Conservation (phyloP, 2,329 filamentous ascomycete species). For the Coniochaeta ligniaria region DNA sequence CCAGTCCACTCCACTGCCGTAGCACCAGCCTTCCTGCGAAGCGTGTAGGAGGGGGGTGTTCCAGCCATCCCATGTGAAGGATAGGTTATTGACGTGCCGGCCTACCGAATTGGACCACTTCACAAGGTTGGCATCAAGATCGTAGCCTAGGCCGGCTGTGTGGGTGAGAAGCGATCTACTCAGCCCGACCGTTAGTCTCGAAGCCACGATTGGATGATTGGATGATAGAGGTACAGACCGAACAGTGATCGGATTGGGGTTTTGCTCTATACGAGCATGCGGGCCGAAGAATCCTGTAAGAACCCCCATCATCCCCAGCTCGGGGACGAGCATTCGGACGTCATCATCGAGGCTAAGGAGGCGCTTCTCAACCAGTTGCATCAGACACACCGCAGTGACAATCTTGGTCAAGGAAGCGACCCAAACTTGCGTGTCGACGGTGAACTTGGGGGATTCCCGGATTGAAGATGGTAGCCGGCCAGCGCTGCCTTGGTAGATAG, state of each 20-base stretch:
- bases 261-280: slow-evolving; percentile 28
- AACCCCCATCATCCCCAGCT: slow-evolving; percentile 22
- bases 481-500: slow-evolving; percentile 26
- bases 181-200: not conserved
- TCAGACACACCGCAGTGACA: slow-evolving; percentile 25
- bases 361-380: slow-evolving; percentile 32
- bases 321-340: slow-evolving; percentile 23
- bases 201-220: not conserved
- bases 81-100: slow-evolving; percentile 20
- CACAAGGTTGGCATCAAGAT: slow-evolving; percentile 28
- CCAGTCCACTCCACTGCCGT: slow-evolving; percentile 40
- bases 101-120: slow-evolving; percentile 30
- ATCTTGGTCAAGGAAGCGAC: slow-evolving; percentile 37
- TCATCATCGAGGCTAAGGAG: slow-evolving; percentile 28
- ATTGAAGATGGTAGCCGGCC: slow-evolving; percentile 24
- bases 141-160: slow-evolving; percentile 38
- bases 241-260: slow-evolving; percentile 28
- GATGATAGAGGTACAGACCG: slow-evolving; percentile 13
- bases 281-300: slow-evolving; percentile 28
- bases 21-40: slow-evolving; percentile 41
- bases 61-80: slow-evolving; percentile 28
- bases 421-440: slow-evolving; percentile 24
- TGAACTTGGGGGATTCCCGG: slow-evolving; percentile 21
- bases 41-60: slow-evolving; percentile 33
- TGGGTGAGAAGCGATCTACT: slow-evolving; percentile 39